Evolutionary conservation across 495 filamentous ascomycete genomes (phyloP), one percentile per base, ranked within the genome.

Genomic region (Podospora pseudopauciseta): DNA sequence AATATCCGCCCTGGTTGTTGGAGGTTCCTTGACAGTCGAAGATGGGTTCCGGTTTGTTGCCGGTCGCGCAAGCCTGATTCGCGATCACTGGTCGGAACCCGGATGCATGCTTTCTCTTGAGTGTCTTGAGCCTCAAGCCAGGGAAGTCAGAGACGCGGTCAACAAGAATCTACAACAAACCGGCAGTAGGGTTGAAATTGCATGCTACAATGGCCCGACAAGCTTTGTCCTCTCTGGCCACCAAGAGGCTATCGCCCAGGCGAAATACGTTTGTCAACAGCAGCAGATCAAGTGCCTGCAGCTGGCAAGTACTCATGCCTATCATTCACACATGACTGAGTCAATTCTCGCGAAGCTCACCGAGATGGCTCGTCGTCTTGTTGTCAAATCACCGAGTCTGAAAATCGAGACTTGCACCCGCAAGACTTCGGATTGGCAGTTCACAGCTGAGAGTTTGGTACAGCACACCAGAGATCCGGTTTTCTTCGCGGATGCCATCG

Each of bases 141-240:
- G 76, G 28, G 67, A 64, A 11, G 26, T 81, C 7, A 27, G 77
- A 4, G 63, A 72, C 4, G 4, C 55, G 15, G 64, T 81, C 0
- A n/a, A 76, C 23, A 65, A 64, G 30, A 32, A 7, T 32, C 39
- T 76, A 7, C 30, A 32, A 32, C 75, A 6, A 57, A 68, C 9
- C 5, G 30, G 3, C 26, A 23, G n/a, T 16, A 3, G 65, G 54
- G 70, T 27, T 28, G 11, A 67, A 32, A 82, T 87, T 70, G 84
- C 85, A 0, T 88, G 86, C 70, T 82, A 77, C 74, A 88, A 88
- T 69, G 83, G 81, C 0, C 80, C 82, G 2, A 71, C 71, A 13
- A 83, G 77, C 65, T 81, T 82, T 58, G 82, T 80, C 0, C 63
- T 87, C 7, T 83, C 80, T 3, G 86, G 86, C 0, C 72, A 76